phyloP scores from a whole-genome alignment of 2,329 filamentous ascomycete species.

The Diplocarpon mali region DNA sequence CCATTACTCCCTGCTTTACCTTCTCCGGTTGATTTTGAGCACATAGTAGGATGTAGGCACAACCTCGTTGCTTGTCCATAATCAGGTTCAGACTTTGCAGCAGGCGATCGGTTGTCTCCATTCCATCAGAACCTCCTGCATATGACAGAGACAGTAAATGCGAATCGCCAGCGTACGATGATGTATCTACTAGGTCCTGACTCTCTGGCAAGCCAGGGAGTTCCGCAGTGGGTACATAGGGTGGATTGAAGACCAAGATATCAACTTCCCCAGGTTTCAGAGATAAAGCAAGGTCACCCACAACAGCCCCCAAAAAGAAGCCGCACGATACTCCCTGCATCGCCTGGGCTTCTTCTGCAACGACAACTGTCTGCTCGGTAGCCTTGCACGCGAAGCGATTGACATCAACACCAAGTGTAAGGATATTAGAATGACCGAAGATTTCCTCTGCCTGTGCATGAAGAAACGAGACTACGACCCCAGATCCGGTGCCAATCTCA shows the following conservation, averaged over 20 bases:
- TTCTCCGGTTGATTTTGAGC: slow-evolving; percentile 76
- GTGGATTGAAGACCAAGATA: slow-evolving; percentile 90
- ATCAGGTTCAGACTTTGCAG: slow-evolving; percentile 56
- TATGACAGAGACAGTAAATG: slow-evolving; percentile 78
- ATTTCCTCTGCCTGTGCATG: slow-evolving; percentile 62
- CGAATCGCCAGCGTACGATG: slow-evolving; percentile 65
- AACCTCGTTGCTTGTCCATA: slow-evolving; percentile 53
- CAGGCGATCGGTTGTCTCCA: slow-evolving; percentile 82
- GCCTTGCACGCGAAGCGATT: slow-evolving; percentile 75
- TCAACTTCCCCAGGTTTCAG: slow-evolving; percentile 55
- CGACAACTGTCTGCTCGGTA: slow-evolving; percentile 54
- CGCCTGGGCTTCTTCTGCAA: slow-evolving; percentile 32
- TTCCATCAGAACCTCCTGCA: slow-evolving; percentile 79
- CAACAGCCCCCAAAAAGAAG: slow-evolving; percentile 53
- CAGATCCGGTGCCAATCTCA: slow-evolving; percentile 85
- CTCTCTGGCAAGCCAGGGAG: slow-evolving; percentile 45
- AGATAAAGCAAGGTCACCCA: slow-evolving; percentile 57
- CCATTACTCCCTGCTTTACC: slow-evolving; percentile 52
- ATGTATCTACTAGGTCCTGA: slow-evolving; percentile 20
- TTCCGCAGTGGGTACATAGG: slow-evolving; percentile 80
- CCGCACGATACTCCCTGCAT: slow-evolving; percentile 30
- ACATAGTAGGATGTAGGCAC: slow-evolving; percentile 84
- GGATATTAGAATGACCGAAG: slow-evolving; percentile 58
- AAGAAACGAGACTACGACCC: slow-evolving; percentile 83
- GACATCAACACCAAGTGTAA: slow-evolving; percentile 72